phyloP scores from a whole-genome alignment of 1,284 basidiomycete genomes.

The Moniliella sp. region DNA sequence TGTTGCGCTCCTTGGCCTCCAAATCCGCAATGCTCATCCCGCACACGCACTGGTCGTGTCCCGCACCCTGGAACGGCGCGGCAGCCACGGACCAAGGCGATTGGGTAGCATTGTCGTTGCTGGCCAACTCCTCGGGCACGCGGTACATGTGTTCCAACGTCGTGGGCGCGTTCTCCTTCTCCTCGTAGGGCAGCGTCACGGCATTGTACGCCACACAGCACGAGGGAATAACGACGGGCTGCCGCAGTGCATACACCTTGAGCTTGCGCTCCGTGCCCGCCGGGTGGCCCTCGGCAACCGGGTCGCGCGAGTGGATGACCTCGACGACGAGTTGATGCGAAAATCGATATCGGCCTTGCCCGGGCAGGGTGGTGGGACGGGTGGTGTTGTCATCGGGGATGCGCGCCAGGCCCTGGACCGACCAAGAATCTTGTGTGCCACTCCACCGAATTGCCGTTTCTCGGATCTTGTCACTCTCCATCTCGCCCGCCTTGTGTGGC shows the following conservation, averaged over 20 bases:
- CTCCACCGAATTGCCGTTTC: too few species aligned
- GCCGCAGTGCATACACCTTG: slow-evolving; percentile 30
- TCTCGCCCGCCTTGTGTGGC: too few species aligned
- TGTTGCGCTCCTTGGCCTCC: slow-evolving; percentile 13
- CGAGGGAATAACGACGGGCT: slow-evolving; percentile 20
- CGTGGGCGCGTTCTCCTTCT: slow-evolving; percentile 6
- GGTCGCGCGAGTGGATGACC: slow-evolving; percentile 22
- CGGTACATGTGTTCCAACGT: slow-evolving; percentile 7
- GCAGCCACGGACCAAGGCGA: slow-evolving; percentile 7
- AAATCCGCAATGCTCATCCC: slow-evolving; percentile 27
- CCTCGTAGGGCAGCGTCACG: slow-evolving; percentile 25
- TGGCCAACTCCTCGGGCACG: neutral
- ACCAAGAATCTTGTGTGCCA: slow-evolving; percentile 24
- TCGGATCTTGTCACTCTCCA: too few species aligned
- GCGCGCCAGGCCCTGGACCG: slow-evolving; percentile 28
- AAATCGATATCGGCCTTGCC: slow-evolving; percentile 19
- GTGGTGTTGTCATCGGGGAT: slow-evolving; percentile 31
- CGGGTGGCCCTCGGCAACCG: neutral
- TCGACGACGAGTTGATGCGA: slow-evolving; percentile 27
- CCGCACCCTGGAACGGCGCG: slow-evolving; percentile 10
- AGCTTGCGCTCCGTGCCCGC: slow-evolving; percentile 9
- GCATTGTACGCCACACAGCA: slow-evolving; percentile 33
- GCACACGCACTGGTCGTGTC: slow-evolving; percentile 30
- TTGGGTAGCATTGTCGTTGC: slow-evolving; percentile 6
- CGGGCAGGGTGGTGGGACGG: slow-evolving; percentile 20